A percentile compares a stretch with the other conserved stretches of the same genome.
phyloP scores from a whole-genome alignment of 768 basidiomycete genomes.

The Lentinula guzmanii region DNA sequence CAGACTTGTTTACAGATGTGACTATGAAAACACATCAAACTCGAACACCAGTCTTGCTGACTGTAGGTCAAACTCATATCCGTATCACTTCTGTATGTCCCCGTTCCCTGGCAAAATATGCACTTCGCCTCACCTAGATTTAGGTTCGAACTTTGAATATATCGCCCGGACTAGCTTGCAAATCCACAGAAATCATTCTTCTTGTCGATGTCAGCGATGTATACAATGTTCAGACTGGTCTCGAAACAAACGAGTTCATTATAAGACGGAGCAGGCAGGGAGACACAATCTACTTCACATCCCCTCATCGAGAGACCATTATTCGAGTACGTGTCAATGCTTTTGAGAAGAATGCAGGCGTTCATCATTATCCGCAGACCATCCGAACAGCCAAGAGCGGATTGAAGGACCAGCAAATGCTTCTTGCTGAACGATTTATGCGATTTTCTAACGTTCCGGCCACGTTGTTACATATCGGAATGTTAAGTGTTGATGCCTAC shows the following conservation, averaged over 20 bases:
- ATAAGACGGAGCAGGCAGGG: slow-evolving; percentile 69
- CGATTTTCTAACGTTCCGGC: slow-evolving; percentile 83
- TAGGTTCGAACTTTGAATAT: slow-evolving; percentile 70
- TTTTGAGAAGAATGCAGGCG: neutral
- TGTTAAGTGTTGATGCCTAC: slow-evolving; percentile 68
- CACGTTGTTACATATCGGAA: slow-evolving; percentile 79
- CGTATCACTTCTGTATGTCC: slow-evolving; percentile 67
- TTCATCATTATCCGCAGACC: slow-evolving; percentile 32
- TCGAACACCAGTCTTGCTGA: slow-evolving; percentile 66
- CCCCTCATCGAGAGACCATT: slow-evolving; percentile 59
- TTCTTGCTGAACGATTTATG: slow-evolving; percentile 59
- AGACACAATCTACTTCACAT: slow-evolving; percentile 71
- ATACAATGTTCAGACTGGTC: slow-evolving; percentile 73
- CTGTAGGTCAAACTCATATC: slow-evolving; percentile 64
- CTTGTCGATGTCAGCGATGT: slow-evolving; percentile 82
- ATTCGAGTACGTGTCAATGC: slow-evolving; percentile 51
- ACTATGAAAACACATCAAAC: slow-evolving; percentile 64
- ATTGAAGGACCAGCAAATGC: slow-evolving; percentile 47
- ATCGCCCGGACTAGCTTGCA: slow-evolving; percentile 62
- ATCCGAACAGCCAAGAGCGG: slow-evolving; percentile 73
- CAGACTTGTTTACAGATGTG: slow-evolving; percentile 51
- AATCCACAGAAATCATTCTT: slow-evolving; percentile 77
- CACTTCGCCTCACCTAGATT: slow-evolving; percentile 2
- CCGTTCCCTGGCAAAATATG: neutral
- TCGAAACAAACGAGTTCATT: slow-evolving; percentile 73